Conservation (phyloP, 2,329 filamentous ascomycete species). For the Arthroderma sp. region DNA sequence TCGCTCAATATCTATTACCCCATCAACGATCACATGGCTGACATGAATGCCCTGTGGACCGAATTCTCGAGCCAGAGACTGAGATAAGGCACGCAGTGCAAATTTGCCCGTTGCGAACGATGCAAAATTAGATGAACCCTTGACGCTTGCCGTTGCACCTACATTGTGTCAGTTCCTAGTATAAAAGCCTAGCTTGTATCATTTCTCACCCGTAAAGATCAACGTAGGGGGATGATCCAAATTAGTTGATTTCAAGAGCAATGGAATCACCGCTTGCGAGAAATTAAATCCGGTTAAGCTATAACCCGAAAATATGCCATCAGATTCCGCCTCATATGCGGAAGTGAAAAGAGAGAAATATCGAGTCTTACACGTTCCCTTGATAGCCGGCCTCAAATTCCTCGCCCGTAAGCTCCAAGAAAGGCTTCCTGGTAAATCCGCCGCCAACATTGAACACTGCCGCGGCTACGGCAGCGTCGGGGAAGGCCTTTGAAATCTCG, state of each 20-base stretch:
- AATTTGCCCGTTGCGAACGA: constrained; percentile 71
- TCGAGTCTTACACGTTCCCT: constrained; percentile 34
- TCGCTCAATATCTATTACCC: constrained; percentile 66
- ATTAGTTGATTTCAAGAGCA: constrained; percentile 48
- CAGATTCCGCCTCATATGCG: neutral
- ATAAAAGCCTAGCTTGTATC: no score
- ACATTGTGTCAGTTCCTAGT: neutral
- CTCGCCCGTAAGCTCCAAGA: constrained; percentile 46
- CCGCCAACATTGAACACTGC: constrained; percentile 51
- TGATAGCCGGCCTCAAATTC: constrained; percentile 42
- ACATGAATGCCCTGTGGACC: constrained; percentile 75
- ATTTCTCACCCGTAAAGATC: constrained; percentile 51
- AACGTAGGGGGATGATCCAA: constrained; percentile 58
- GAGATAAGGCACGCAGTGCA: constrained; percentile 58
- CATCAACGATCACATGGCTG: constrained; percentile 69
- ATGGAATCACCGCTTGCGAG: constrained; percentile 56
- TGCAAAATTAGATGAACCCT: constrained; percentile 55
- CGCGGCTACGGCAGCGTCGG: constrained; percentile 32
- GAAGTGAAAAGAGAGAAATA: neutral
- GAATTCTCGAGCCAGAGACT: constrained; percentile 70
- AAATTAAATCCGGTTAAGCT: constrained; percentile 59
- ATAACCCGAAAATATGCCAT: neutral
- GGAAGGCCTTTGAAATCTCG: constrained; percentile 41
- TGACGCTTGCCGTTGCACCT: constrained; percentile 69
- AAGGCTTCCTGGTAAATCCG: constrained; percentile 44